These are phyloP conservation scores for Pythium diclinum DNA, from an alignment of 352 stramenopile species.

Conservation along the genomic window DNA sequence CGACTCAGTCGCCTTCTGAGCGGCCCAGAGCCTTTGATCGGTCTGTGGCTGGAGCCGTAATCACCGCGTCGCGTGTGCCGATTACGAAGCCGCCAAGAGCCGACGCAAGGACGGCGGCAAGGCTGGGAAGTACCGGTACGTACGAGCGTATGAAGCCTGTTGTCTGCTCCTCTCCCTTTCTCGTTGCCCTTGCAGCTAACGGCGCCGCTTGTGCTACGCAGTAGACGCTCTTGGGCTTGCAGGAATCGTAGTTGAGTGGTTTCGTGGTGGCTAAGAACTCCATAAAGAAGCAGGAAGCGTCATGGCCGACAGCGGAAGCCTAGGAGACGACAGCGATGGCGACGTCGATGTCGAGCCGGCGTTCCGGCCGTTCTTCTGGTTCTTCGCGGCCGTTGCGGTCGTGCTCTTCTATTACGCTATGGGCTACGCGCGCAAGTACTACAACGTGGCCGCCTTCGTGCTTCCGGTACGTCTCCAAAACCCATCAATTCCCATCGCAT, in stretches of 20 bases:
- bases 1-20: conserved; percentile 14
- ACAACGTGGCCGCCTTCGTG: conserved; percentile 67
- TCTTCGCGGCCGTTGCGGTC: conserved; percentile 51
- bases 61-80: conserved; percentile 11
- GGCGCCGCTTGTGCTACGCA: background rate
- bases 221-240: background rate
- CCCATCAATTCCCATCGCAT: background rate
- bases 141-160: conserved; percentile 1
- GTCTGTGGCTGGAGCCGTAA: background rate
- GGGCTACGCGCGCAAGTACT: conserved; percentile 75
- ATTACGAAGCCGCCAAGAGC: conserved; percentile 13
- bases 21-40: conserved; percentile 7
- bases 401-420: conserved; percentile 76
- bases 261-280: conserved; percentile 4
- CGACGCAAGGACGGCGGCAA: background rate
- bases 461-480: conserved; percentile 45
- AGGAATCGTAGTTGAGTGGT: conserved; percentile 1
- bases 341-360: conserved; percentile 46
- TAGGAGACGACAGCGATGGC: conserved; percentile 10
- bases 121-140: conserved; percentile 3
- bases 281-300: background rate
- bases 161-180: background rate
- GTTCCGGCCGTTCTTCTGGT: conserved; percentile 67
- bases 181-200: background rate
- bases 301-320: conserved; percentile 1